Conservation (phyloP, 2,329 filamentous ascomycete genomes). For the Capronia epimyces region DNA sequence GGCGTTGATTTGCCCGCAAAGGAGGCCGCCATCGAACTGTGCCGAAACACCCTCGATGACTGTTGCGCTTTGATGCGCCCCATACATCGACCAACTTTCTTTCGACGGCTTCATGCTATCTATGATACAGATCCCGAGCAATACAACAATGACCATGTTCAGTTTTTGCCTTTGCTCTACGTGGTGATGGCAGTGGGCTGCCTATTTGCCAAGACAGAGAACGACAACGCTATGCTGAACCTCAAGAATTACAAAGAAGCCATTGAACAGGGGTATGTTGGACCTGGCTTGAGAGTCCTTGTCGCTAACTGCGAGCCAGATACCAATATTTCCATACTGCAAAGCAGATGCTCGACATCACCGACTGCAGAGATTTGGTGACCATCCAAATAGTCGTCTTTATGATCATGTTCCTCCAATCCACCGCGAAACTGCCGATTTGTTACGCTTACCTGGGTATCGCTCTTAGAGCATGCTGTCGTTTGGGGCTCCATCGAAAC, state of each 20-base stretch:
- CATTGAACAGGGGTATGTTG: conserved; percentile 51
- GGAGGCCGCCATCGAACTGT: conserved; percentile 52
- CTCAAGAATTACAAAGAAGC: conserved; percentile 45
- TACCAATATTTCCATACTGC: conserved; percentile 69
- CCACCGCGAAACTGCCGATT: conserved; percentile 69
- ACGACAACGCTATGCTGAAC: conserved; percentile 46
- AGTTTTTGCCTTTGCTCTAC: conserved; percentile 66
- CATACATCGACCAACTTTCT: conserved; percentile 77
- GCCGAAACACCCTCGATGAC: conserved; percentile 57
- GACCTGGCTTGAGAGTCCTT: background rate
- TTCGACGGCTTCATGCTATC: conserved; percentile 67
- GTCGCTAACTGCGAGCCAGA: conserved; percentile 40
- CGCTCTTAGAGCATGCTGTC: conserved; percentile 66
- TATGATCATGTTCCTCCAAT: conserved; percentile 75
- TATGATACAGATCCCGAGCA: conserved; percentile 64
- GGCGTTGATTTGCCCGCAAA: conserved; percentile 62
- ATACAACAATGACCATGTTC: conserved; percentile 59
- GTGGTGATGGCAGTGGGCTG: conserved; percentile 66
- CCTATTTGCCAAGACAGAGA: conserved; percentile 58
- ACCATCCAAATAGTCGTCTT: conserved; percentile 72
- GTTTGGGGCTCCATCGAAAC: conserved; percentile 71
- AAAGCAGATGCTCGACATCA: conserved; percentile 57
- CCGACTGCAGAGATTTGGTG: conserved; percentile 64
- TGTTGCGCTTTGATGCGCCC: conserved; percentile 62
- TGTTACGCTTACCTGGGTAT: conserved; percentile 79